These are phyloP conservation scores for Jacaranda mimosifolia DNA, from an alignment of 257 asterid genomes.

Conservation along the genomic window DNA sequence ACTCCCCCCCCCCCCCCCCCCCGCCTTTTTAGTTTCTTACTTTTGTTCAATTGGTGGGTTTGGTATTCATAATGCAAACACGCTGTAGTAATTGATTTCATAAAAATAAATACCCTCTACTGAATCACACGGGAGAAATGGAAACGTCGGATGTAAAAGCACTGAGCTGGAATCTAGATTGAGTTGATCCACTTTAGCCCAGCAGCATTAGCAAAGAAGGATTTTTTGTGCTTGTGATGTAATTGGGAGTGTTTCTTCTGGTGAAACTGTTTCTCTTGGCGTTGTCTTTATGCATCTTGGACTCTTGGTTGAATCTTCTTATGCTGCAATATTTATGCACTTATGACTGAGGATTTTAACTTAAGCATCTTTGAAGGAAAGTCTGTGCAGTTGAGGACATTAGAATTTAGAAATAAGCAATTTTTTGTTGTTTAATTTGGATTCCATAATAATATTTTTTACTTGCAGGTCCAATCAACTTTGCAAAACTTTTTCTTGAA, in stretches of 20 bases:
- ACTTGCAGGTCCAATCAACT: constrained; percentile 76
- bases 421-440: neutral
- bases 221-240: neutral
- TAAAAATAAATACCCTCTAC: neutral
- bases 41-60: too few species aligned
- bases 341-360: neutral
- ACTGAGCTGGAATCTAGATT: neutral
- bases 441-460: neutral
- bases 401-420: neutral
- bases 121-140: neutral
- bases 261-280: neutral
- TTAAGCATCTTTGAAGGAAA: too few species aligned
- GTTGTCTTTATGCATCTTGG: neutral
- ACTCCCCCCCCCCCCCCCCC: too few species aligned
- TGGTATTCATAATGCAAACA: neutral
- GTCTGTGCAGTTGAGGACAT: too few species aligned
- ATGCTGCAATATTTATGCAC: neutral
- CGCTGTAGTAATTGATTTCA: neutral
- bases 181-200: neutral
- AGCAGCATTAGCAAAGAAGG: neutral
- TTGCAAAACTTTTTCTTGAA: constrained; percentile 66
- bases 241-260: neutral
- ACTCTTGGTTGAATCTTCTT: neutral
- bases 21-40: too few species aligned
- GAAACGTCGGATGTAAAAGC: neutral